Conservation (phyloP, 2,329 filamentous ascomycete species). For the Metarhizium guizhouense region DNA sequence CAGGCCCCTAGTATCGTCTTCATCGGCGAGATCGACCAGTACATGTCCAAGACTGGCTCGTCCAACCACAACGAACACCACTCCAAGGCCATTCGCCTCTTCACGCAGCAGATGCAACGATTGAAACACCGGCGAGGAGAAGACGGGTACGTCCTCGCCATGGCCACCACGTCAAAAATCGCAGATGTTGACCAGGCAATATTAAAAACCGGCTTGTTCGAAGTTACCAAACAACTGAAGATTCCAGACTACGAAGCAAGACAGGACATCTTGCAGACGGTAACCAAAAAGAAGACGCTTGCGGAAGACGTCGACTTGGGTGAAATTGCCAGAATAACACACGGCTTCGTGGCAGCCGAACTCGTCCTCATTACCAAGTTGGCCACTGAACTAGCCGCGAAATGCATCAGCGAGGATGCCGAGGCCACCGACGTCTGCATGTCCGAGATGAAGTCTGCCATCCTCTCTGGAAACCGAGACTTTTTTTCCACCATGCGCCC, state of each 20-base stretch:
- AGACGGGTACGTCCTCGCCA: slow-evolving; percentile 74
- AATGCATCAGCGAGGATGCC: slow-evolving; percentile 20
- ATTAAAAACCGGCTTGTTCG: slow-evolving; percentile 66
- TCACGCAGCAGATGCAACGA: slow-evolving; percentile 80
- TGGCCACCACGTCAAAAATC: slow-evolving; percentile 84
- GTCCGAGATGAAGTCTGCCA: slow-evolving; percentile 3
- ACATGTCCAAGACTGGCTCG: slow-evolving; percentile 72
- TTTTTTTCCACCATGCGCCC: neutral
- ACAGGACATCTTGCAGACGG: slow-evolving; percentile 65
- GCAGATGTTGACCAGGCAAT: slow-evolving; percentile 78
- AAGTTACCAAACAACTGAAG: slow-evolving; percentile 76
- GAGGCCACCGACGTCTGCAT: slow-evolving; percentile 15
- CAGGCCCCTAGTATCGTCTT: slow-evolving; percentile 85
- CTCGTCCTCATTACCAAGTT: slow-evolving; percentile 53
- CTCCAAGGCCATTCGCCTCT: slow-evolving; percentile 73
- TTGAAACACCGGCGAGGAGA: slow-evolving; percentile 58
- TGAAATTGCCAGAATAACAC: slow-evolving; percentile 70
- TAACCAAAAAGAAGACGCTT: slow-evolving; percentile 58
- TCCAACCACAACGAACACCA: slow-evolving; percentile 83
- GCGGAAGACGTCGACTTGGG: slow-evolving; percentile 64
- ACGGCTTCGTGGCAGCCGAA: slow-evolving; percentile 90
- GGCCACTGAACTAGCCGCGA: slow-evolving; percentile 30
- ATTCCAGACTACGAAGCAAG: slow-evolving; percentile 75
- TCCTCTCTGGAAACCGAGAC: neutral
- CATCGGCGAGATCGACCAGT: slow-evolving; percentile 78